Base-by-base conservation (phyloP, 352 stramenopile species). In the Globisporangium heterothallicum region DNA sequence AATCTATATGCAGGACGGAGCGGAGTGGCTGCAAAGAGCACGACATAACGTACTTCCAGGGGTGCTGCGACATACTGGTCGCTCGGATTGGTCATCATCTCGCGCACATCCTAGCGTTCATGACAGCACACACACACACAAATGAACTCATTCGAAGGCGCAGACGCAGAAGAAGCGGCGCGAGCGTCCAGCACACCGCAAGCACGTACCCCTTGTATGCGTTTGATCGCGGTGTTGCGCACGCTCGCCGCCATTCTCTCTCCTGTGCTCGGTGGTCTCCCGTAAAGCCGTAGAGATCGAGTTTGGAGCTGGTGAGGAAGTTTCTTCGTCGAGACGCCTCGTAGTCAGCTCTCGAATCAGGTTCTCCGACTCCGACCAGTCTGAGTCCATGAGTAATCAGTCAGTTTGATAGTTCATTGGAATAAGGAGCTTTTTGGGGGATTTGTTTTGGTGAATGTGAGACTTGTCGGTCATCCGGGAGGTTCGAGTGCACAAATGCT, bases 81-180 rank as follows among this genome's bases (percentile, higher is more conserved):
- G 59, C 82, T 92, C 35, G 82, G 82, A 53, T 92, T 77, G 7
- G 78, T 90, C 79, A 90, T 90, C 78, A 92, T 90, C 64, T 92
- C 82, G 38, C 82, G 82, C 44, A 92, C 79, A 80, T 92, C 82
- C 82, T 92, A 12, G n/a, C n/a, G n/a, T n/a, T n/a, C n/a, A n/a
- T n/a, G n/a, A n/a, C 16, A 40, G 24, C 8, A 4, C 18, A 4
- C 26, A 50, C 16, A 42, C 13, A 52, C 6, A 42, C 32, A 48
- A 6, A 58, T 18, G 42, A 21, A 29, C 1, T 29, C 53, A 22
- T 5, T 49, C 19, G 14, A 42, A 22, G 14, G 34, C 52, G 16
- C 10, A 35, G 6, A 18, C 13, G 6, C 2, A 25, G 29, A n/a
- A 47, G 3, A 43, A 18, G 9, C 4, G 9, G 21, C n/a, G n/a